Evolutionary conservation across 352 stramenopile genomes (phyloP), one percentile per base, ranked within the genome.

Genomic region (Globisporangium mamillatum): DNA sequence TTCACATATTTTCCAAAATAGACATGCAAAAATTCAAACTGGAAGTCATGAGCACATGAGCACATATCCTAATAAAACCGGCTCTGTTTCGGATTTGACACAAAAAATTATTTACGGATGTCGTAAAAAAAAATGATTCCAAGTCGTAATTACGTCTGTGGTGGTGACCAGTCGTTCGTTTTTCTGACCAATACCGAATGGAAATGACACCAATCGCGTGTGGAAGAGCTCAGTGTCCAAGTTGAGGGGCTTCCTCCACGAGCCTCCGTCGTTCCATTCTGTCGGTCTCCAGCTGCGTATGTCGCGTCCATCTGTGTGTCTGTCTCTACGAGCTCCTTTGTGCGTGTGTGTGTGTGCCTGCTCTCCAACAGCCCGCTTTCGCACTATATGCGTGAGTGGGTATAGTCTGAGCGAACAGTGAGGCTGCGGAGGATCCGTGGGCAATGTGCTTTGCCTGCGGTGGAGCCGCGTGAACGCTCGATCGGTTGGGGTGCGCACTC

Each of bases 391-490:
- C 75, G 81, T 75, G 68, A 75, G 73, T 88, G 80, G 82, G 84
- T 89, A 90, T 92, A 91, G 82, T 90, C 84, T 91, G 82, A 82
- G 82, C 84, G 76, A 59, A 92, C 68, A 92, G 64, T 66, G 73
- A 88, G 53, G 72, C 73, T 36, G 75, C 54, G 75, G 62, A 16
- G 50, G 76, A 73, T 44, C 50, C 55, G 59, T n/a, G 27, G 59
- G 67, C 71, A 63, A 70, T 79, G 71, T 81, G 74, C 70, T 72
- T 80, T 65, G 48, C 44, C 29, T 68, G 56, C 68, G 54, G 54
- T 18, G 66, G 77, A 68, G 70, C 72, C 63, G 75, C 72, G 75
- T 72, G 71, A 48, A 82, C 68, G 63, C 64, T 68, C 59, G 66
- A 56, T 52, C 67, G 60, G 73, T 74, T 63, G 68, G 54, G 54